These are phyloP conservation scores for Sporothrix inflata DNA, from an alignment of 2,329 filamentous ascomycete species.

Conservation along the genomic window DNA sequence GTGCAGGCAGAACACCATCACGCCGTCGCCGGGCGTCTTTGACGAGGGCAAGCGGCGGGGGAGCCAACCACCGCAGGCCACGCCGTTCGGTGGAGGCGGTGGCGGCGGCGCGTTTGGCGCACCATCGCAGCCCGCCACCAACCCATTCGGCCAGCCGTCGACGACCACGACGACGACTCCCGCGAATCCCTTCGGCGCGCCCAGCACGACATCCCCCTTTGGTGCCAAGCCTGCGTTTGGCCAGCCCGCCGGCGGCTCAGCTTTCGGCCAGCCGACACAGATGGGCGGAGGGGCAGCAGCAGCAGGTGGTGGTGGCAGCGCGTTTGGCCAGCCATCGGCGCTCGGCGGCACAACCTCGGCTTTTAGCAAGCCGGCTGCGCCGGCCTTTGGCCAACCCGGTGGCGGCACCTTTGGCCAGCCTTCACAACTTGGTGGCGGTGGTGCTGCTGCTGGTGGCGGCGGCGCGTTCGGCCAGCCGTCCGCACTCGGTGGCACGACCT, in stretches of 20 bases:
- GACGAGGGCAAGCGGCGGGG: slow-evolving; percentile 43
- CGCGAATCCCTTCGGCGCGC: not conserved
- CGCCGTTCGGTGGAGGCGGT: slow-evolving; percentile 20
- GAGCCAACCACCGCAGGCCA: slow-evolving; percentile 20
- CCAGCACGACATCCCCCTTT: slow-evolving; percentile 17
- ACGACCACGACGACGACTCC: not conserved
- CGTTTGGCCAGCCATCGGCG: slow-evolving; percentile 45
- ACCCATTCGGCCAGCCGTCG: not conserved
- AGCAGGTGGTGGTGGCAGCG: slow-evolving; percentile 31
- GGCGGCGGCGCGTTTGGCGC: slow-evolving; percentile 31
- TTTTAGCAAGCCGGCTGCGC: not conserved
- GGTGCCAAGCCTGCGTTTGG: slow-evolving; percentile 39
- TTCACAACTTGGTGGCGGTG: slow-evolving; percentile 38
- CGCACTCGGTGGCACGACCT: no score
- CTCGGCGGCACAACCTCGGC: not conserved
- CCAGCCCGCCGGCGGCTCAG: slow-evolving; percentile 40
- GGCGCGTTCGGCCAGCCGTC: slow-evolving; percentile 35
- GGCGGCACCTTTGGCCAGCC: slow-evolving; percentile 44
- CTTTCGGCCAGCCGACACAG: slow-evolving; percentile 47
- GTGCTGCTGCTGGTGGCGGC: not conserved
- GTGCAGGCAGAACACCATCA: slow-evolving; percentile 51
- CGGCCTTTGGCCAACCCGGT: slow-evolving; percentile 28
- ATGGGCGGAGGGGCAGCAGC: slow-evolving; percentile 31
- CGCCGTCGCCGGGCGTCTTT: slow-evolving; percentile 52
- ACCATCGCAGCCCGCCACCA: slow-evolving; percentile 32